Conservation (phyloP, 768 basidiomycete genomes). For the Ramaria sp. region DNA sequence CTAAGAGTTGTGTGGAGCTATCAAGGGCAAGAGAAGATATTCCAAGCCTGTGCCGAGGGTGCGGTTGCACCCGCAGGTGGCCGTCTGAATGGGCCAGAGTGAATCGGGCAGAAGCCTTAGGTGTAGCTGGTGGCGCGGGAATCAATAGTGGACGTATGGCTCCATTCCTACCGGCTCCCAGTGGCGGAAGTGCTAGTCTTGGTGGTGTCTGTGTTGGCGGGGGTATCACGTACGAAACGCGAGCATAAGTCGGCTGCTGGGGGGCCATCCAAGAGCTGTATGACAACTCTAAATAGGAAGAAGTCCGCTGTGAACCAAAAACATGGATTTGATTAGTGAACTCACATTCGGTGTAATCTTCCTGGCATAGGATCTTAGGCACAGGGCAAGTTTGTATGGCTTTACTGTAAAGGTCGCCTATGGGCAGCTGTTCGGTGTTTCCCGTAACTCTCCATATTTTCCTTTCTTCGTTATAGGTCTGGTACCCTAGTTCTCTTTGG, state of each 20-base stretch:
- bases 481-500: too few species aligned
- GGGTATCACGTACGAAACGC: constrained; percentile 85
- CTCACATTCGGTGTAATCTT: too few species aligned
- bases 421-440: too few species aligned
- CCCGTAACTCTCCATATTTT: too few species aligned
- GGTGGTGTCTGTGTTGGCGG: constrained; percentile 52
- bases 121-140: constrained; percentile 18
- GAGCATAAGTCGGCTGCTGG: constrained; percentile 12
- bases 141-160: constrained; percentile 58
- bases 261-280: constrained; percentile 3
- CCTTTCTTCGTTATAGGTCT: too few species aligned
- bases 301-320: too few species aligned
- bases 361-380: too few species aligned
- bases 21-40: constrained; percentile 84
- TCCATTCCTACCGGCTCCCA: constrained; percentile 53
- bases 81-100: background rate
- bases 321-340: too few species aligned
- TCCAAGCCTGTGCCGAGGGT: constrained; percentile 81
- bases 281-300: background rate
- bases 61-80: constrained; percentile 17
- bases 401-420: too few species aligned
- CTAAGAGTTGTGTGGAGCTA: constrained; percentile 64
- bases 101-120: background rate
- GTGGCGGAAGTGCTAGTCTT: constrained; percentile 59
- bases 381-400: too few species aligned